Conservation (phyloP, 306 rosid species). For the Citrullus amarus region DNA sequence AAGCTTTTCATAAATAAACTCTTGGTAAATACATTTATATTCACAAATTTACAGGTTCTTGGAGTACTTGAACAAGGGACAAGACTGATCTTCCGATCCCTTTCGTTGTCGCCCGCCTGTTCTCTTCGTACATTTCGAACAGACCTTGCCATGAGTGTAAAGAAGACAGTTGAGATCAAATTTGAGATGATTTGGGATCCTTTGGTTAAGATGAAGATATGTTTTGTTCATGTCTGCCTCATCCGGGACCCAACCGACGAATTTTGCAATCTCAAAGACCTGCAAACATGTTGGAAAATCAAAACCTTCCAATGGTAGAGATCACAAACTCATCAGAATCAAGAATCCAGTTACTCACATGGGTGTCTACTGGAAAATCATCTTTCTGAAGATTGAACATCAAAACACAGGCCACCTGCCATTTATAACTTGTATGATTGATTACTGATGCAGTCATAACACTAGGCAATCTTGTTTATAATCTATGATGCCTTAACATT, state of each 20-base stretch:
- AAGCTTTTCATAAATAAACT: background rate
- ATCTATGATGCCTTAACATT: background rate
- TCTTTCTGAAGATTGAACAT: constrained; percentile 73
- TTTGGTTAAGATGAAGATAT: constrained; percentile 72
- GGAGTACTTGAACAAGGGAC: constrained; percentile 47
- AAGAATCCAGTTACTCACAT: constrained; percentile 37
- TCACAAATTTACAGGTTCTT: background rate
- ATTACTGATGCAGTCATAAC: background rate
- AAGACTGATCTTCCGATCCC: constrained; percentile 24
- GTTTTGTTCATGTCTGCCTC: constrained; percentile 70
- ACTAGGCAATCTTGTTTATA: background rate
- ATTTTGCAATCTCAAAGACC: constrained; percentile 79
- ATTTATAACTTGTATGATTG: background rate
- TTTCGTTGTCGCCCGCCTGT: constrained; percentile 26
- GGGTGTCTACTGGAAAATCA: constrained; percentile 93
- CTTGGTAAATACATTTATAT: background rate
- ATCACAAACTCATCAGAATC: background rate
- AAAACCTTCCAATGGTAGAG: background rate
- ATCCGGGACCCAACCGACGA: constrained; percentile 70
- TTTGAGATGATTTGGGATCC: constrained; percentile 69
- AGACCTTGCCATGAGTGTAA: constrained; percentile 77
- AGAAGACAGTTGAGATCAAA: constrained; percentile 87
- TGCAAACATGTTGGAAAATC: constrained; percentile 13
- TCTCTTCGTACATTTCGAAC: constrained; percentile 52
- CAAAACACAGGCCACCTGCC: constrained; percentile 38